phyloP scores from a whole-genome alignment of 441 rosid genomes.

The Hura crepitans region DNA sequence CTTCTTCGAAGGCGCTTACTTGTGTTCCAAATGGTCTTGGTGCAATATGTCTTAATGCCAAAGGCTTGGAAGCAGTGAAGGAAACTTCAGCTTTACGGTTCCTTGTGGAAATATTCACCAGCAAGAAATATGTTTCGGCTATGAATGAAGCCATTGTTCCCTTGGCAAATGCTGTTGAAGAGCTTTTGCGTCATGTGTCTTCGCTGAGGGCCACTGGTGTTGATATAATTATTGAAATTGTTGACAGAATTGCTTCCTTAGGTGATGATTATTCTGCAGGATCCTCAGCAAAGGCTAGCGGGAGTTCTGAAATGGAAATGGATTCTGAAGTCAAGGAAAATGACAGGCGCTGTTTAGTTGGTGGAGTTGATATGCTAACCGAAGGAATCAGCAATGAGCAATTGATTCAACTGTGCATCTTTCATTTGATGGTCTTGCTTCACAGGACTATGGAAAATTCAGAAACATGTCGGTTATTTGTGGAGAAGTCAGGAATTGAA shows the following conservation, averaged over 20 bases:
- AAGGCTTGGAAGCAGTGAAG: slow-evolving; percentile 91
- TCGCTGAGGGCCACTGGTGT: slow-evolving; percentile 83
- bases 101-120: slow-evolving; percentile 77
- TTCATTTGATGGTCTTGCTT: slow-evolving; percentile 93
- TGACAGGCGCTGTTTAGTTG: slow-evolving; percentile 44
- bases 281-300: slow-evolving; percentile 49
- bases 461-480: slow-evolving; percentile 91
- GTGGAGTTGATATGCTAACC: slow-evolving; percentile 39
- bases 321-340: slow-evolving; percentile 71
- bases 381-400: slow-evolving; percentile 76
- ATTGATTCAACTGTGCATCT: slow-evolving; percentile 77
- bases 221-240: slow-evolving; percentile 89
- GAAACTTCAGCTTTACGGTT: slow-evolving; percentile 78
- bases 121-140: slow-evolving; percentile 80
- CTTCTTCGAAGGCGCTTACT: slow-evolving; percentile 93
- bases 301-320: slow-evolving; percentile 82
- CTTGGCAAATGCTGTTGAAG: slow-evolving; percentile 94
- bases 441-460: slow-evolving; percentile 95
- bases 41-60: slow-evolving; percentile 91
- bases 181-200: slow-evolving; percentile 93
- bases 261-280: slow-evolving; percentile 45
- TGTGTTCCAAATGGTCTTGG: slow-evolving; percentile 95
- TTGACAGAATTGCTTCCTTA: slow-evolving; percentile 66
- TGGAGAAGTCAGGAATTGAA: slow-evolving; percentile 96
- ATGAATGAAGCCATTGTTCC: slow-evolving; percentile 98